Evolutionary conservation across 2,329 filamentous ascomycete genomes (phyloP).

Genomic region (Dothideomycetes sp.): DNA sequence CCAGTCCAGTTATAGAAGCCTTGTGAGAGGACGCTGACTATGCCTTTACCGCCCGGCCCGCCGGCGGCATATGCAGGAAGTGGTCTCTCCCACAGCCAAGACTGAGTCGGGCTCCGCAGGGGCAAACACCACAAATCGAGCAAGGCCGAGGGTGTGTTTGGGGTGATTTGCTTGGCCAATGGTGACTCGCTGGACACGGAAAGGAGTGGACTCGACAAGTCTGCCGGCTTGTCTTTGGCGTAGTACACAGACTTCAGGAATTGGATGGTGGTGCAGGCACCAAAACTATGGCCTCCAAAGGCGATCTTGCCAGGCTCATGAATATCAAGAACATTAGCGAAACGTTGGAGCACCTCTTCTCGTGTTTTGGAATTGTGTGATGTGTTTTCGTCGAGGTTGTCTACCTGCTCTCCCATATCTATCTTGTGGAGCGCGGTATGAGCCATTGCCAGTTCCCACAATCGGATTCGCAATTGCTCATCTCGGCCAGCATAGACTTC

Average conservation of each 20-base stretch:
- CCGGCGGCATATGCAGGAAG: constrained; percentile 54
- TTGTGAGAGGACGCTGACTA: constrained; percentile 64
- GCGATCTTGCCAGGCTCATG: constrained; percentile 61
- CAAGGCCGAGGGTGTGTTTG: constrained; percentile 53
- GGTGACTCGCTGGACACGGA: no score
- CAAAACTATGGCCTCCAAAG: constrained; percentile 74
- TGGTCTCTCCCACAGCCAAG: constrained; percentile 58
- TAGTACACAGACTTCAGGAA: constrained; percentile 73
- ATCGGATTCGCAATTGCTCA: constrained; percentile 59
- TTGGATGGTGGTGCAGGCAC: constrained; percentile 62
- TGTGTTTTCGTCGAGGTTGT: constrained; percentile 34
- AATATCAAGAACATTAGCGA: constrained; percentile 53
- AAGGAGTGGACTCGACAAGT: constrained; percentile 50
- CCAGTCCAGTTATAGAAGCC: constrained; percentile 69
- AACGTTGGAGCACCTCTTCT: constrained; percentile 43
- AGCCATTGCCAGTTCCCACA: constrained; percentile 67
- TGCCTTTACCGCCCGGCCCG: constrained; percentile 40
- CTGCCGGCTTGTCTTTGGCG: constrained; percentile 24
- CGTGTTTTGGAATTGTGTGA: constrained; percentile 23
- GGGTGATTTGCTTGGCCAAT: constrained; percentile 58
- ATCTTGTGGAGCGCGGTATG: constrained; percentile 58
- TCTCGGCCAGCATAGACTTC: constrained; percentile 59
- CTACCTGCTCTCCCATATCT: constrained; percentile 42
- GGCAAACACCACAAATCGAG: constrained; percentile 77
- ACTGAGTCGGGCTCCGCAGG: constrained; percentile 50